Conservation (phyloP, 176 grass and related monocot species). For the Cenchrus americanus region DNA sequence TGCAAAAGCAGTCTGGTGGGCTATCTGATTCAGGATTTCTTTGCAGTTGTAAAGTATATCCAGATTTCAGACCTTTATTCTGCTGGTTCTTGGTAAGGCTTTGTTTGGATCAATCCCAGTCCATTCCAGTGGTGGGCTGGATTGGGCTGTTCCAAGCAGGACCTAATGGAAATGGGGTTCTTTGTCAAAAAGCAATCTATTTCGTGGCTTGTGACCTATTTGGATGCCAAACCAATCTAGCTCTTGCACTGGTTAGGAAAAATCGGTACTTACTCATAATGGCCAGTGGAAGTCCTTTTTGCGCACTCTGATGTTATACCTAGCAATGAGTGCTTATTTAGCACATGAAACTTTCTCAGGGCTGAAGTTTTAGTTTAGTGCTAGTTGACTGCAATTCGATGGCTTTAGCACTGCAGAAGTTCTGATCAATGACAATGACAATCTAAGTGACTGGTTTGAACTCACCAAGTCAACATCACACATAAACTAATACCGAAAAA, state of each 20-base stretch:
- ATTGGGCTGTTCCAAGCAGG: background rate
- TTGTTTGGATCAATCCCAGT: background rate
- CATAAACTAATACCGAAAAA: conserved; percentile 17
- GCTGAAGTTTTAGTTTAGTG: background rate
- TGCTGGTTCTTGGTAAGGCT: background rate
- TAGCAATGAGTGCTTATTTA: background rate
- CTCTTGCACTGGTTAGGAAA: background rate
- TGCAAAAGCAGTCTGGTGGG: background rate
- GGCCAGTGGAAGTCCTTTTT: background rate
- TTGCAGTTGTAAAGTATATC: background rate
- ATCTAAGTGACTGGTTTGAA: background rate
- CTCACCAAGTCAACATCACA: background rate
- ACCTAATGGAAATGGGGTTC: background rate
- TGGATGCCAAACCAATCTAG: background rate
- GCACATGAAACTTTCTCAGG: background rate
- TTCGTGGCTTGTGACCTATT: background rate
- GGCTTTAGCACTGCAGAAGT: background rate
- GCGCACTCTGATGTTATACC: background rate
- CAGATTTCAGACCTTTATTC: background rate
- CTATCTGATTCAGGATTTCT: background rate
- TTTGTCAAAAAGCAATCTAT: background rate
- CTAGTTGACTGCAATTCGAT: background rate
- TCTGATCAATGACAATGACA: background rate
- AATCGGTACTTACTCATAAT: background rate
- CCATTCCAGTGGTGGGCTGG: background rate